Conservation (phyloP, 495 filamentous ascomycete species). For the Antarctomyces pellizariae region DNA sequence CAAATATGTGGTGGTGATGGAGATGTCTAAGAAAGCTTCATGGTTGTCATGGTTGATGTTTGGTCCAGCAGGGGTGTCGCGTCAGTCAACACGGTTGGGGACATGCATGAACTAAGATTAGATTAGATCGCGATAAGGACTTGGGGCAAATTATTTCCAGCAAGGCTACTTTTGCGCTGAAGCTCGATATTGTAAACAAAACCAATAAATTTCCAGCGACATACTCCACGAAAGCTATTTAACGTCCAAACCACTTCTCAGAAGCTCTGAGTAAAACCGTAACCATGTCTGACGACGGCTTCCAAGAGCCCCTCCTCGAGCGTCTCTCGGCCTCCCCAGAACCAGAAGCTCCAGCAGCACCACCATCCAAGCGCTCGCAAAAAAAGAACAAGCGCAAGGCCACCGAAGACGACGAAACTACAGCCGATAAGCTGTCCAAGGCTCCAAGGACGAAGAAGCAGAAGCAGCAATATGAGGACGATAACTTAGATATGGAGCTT, state of each 20-base stretch:
- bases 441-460: slow-evolving; percentile 28
- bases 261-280: neutral
- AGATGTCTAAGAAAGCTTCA: no score
- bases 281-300: slow-evolving; percentile 7
- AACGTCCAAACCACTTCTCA: no score
- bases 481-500: slow-evolving; percentile 31
- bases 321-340: slow-evolving; percentile 5
- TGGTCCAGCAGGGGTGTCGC: no score
- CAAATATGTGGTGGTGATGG: slow-evolving; percentile 1
- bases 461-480: slow-evolving; percentile 33
- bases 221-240: no score
- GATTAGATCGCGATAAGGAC: no score
- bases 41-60: no score
- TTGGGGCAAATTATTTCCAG: no score
- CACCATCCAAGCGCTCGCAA: neutral
- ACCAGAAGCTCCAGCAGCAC: slow-evolving; percentile 1
- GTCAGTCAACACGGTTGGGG: no score
- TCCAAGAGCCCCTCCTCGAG: slow-evolving; percentile 12
- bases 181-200: no score
- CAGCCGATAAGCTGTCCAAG: slow-evolving; percentile 5
- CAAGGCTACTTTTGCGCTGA: no score
- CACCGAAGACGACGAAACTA: slow-evolving; percentile 1
- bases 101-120: no score
- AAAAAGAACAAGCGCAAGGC: slow-evolving; percentile 10
- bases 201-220: no score